These are phyloP conservation scores for Taphrina flavorubra DNA, from an alignment of 1,139 yeast genomes.

Conservation along the genomic window DNA sequence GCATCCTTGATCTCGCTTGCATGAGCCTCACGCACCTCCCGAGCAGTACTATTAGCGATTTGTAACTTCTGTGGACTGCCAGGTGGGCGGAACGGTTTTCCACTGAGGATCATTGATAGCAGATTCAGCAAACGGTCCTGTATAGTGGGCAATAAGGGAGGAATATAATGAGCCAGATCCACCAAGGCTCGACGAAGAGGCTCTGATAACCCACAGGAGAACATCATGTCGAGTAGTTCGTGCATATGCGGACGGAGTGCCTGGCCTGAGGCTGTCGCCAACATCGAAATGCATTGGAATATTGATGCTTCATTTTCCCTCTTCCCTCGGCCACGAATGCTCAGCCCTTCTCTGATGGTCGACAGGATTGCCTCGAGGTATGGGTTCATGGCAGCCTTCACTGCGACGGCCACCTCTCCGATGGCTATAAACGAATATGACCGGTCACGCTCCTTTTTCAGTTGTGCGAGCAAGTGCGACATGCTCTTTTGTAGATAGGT, in stretches of 20 bases:
- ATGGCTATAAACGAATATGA: slow-evolving; percentile 79
- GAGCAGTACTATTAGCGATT: slow-evolving; percentile 68
- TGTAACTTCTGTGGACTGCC: slow-evolving; percentile 78
- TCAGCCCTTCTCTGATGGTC: slow-evolving; percentile 80
- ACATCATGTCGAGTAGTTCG: slow-evolving; percentile 77
- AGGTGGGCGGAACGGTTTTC: slow-evolving; percentile 80
- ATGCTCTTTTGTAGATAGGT: slow-evolving; percentile 81
- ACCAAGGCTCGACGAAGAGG: slow-evolving; percentile 77
- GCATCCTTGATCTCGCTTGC: slow-evolving; percentile 56
- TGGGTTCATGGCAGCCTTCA: slow-evolving; percentile 84
- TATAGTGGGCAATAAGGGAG: slow-evolving; percentile 75
- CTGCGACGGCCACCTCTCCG: slow-evolving; percentile 83
- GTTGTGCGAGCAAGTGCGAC: slow-evolving; percentile 75
- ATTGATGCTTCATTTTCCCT: slow-evolving; percentile 85
- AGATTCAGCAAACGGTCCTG: slow-evolving; percentile 73
- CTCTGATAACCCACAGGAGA: slow-evolving; percentile 80
- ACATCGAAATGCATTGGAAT: slow-evolving; percentile 84
- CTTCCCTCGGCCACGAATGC: slow-evolving; percentile 68
- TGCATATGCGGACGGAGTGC: slow-evolving; percentile 88
- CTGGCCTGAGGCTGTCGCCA: slow-evolving; percentile 92
- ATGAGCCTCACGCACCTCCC: slow-evolving; percentile 76
- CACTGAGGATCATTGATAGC: slow-evolving; percentile 79
- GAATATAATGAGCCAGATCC: slow-evolving; percentile 72
- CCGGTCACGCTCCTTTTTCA: slow-evolving; percentile 78
- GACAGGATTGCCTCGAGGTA: slow-evolving; percentile 85